Percentiles rank a stretch among this genome's conserved stretches.
phyloP scores from a whole-genome alignment of 768 basidiomycete species.

The Naematelia encephala region DNA sequence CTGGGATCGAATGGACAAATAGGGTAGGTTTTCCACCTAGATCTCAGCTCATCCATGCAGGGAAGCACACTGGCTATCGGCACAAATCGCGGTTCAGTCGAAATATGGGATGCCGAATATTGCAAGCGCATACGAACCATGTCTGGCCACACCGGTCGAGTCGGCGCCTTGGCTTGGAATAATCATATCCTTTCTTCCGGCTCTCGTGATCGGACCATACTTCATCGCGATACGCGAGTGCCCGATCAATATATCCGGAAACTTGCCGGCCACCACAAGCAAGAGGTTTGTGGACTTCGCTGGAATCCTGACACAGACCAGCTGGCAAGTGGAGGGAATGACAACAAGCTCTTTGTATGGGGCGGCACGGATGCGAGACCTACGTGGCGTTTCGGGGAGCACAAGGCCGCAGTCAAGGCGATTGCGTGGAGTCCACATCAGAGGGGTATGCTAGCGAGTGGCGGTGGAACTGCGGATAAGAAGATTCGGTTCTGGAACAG shows the following conservation, averaged over 20 bases:
- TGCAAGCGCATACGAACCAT: constrained; percentile 76
- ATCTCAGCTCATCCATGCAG: constrained; percentile 33
- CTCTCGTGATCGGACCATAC: constrained; percentile 82
- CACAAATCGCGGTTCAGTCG: constrained; percentile 79
- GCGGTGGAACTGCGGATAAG: constrained; percentile 98
- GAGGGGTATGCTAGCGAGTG: constrained; percentile 82
- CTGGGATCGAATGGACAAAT: constrained; percentile 91
- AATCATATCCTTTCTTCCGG: constrained; percentile 80
- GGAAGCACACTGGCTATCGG: constrained; percentile 90
- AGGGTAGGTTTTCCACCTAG: constrained; percentile 52
- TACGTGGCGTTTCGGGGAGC: constrained; percentile 92
- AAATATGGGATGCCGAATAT: constrained; percentile 87
- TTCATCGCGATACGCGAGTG: constrained; percentile 88
- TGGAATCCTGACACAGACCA: constrained; percentile 68
- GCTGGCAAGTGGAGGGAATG: constrained; percentile 92
- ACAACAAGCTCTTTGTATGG: constrained; percentile 99
- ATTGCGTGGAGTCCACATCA: constrained; percentile 98
- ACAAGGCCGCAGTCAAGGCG: constrained; percentile 95
- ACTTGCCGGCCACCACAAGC: constrained; percentile 56
- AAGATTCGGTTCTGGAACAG: constrained; percentile 98
- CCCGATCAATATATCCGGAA: constrained; percentile 65
- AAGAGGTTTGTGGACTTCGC: constrained; percentile 93
- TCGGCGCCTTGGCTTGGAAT: constrained; percentile 95
- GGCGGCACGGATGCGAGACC: constrained; percentile 69
- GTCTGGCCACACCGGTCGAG: constrained; percentile 79